Percentiles rank a stretch among this genome's conserved stretches.
These are phyloP conservation scores for Candida odintsovae DNA, from an alignment of 805 yeast species.

Conservation along the genomic window DNA sequence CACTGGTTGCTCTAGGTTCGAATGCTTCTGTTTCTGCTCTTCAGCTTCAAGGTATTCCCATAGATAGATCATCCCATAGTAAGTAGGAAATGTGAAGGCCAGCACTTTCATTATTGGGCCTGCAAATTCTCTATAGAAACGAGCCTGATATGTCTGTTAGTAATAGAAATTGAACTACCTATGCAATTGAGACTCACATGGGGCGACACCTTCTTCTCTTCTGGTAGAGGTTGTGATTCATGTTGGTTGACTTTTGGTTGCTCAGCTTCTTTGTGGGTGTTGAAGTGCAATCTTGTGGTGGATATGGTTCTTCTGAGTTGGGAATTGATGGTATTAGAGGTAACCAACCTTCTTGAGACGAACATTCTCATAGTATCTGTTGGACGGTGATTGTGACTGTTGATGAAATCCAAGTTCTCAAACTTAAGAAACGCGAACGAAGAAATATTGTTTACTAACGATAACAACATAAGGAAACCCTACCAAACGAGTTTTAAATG, in stretches of 20 bases:
- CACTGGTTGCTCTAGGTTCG: neutral
- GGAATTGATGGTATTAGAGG: neutral
- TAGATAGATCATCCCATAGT: slow-evolving; percentile 37
- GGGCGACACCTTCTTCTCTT: slow-evolving; percentile 5
- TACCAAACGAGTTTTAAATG: neutral
- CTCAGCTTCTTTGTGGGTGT: neutral
- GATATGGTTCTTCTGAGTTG: neutral
- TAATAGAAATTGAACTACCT: neutral
- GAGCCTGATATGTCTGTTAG: slow-evolving; percentile 13
- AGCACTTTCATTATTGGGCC: slow-evolving; percentile 41
- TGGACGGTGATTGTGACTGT: neutral
- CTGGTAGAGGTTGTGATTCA: neutral
- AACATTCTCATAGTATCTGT: neutral
- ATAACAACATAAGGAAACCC: too few species aligned
- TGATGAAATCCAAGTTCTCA: neutral
- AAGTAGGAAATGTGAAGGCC: slow-evolving; percentile 38
- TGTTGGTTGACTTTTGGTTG: slow-evolving; percentile 1
- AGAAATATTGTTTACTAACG: too few species aligned
- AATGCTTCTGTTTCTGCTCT: slow-evolving; percentile 4
- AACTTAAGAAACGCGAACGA: neutral
- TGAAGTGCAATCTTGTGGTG: neutral
- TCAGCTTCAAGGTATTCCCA: slow-evolving; percentile 38
- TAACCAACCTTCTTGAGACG: neutral
- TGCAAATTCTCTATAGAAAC: slow-evolving; percentile 42
- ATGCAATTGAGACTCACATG: slow-evolving; percentile 15